Percentiles rank a stretch among this genome's conserved stretches.
Evolutionary conservation across 768 basidiomycete genomes (phyloP).

Genomic region (Suillus fuscotomentosus): DNA sequence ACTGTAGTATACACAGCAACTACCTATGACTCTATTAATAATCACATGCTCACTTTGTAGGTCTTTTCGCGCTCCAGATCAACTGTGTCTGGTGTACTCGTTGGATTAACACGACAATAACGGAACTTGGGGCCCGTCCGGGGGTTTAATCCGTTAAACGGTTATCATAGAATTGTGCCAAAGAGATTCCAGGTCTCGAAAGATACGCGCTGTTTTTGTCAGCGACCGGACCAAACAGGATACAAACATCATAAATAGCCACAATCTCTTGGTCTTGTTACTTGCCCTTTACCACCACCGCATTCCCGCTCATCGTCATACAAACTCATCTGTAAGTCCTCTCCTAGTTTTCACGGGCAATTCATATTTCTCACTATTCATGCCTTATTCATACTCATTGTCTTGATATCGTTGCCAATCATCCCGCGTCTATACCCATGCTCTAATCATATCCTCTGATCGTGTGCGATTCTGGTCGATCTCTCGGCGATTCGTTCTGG

Average conservation of each 20-base stretch:
- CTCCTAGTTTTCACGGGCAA: neutral
- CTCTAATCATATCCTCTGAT: slow-evolving; percentile 28
- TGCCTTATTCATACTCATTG: neutral
- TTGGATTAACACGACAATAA: neutral
- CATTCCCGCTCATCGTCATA: slow-evolving; percentile 3
- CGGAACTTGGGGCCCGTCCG: neutral
- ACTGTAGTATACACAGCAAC: neutral
- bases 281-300: slow-evolving; percentile 30
- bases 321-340: slow-evolving; percentile 13
- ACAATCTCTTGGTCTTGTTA: slow-evolving; percentile 14
- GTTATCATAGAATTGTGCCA: neutral
- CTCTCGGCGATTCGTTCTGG: slow-evolving; percentile 19
- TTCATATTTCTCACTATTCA: neutral
- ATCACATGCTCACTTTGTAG: neutral
- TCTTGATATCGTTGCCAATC: neutral
- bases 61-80: neutral
- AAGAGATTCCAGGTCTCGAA: neutral
- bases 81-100: too few relatives aligned
- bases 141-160: neutral
- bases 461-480: slow-evolving; percentile 37
- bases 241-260: slow-evolving; percentile 38
- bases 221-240: slow-evolving; percentile 42
- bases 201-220: slow-evolving; percentile 22
- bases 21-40: neutral
- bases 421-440: slow-evolving; percentile 1